Percentiles rank a stretch among this genome's conserved stretches.
Conservation (phyloP, 106 monocot species). For the Dendrobium nobile region DNA sequence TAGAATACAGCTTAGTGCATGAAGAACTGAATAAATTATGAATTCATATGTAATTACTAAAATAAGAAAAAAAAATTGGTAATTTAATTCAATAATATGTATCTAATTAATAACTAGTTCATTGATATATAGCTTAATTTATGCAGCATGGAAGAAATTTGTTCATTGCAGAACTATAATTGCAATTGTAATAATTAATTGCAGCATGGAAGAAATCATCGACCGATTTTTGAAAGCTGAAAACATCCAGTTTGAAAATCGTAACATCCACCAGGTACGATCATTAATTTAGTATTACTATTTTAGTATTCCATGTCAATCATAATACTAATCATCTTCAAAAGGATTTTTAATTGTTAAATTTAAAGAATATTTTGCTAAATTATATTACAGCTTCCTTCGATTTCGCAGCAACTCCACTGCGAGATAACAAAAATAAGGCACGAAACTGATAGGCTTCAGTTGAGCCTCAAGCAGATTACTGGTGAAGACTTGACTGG, state of each 20-base stretch:
- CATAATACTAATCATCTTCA: neutral
- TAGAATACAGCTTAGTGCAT: too few relatives aligned
- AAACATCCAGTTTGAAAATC: conserved; percentile 25
- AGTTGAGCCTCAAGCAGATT: conserved; percentile 39
- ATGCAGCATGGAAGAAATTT: too few relatives aligned
- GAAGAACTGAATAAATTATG: too few relatives aligned
- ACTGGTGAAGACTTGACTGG: conserved; percentile 51
- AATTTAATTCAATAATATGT: too few relatives aligned
- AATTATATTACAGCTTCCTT: neutral
- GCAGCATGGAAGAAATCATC: conserved; percentile 62
- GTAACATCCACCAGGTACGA: conserved; percentile 34
- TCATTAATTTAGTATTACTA: neutral
- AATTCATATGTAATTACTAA: too few relatives aligned
- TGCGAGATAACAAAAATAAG: conserved; percentile 62
- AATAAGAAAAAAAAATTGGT: too few relatives aligned
- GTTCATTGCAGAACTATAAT: too few relatives aligned
- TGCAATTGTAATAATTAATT: neutral
- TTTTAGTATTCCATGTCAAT: neutral
- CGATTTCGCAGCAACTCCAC: conserved; percentile 33
- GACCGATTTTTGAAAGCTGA: conserved; percentile 46
- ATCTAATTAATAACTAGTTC: too few relatives aligned
- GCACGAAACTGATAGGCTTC: conserved; percentile 57
- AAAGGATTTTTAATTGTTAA: too few relatives aligned
- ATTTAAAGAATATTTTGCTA: too few relatives aligned
- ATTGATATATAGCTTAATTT: too few relatives aligned